Evolutionary conservation across 2,329 filamentous ascomycete species (phyloP).

Genomic region (Fonsecaea erecta): DNA sequence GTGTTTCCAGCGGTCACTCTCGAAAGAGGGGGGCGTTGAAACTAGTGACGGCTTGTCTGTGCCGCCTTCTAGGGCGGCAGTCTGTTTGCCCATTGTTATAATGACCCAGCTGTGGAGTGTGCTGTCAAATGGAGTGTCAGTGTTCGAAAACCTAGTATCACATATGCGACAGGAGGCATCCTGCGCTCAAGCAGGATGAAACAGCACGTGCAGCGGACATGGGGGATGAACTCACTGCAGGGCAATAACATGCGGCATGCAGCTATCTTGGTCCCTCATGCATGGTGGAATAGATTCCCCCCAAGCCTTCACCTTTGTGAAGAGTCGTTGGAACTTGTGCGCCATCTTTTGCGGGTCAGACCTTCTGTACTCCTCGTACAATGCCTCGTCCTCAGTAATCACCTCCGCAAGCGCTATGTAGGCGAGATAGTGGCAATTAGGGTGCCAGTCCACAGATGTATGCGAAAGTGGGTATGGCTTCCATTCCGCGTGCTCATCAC

Average conservation of each 20-base stretch:
- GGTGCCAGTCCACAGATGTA: constrained; percentile 37
- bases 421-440: constrained; percentile 37
- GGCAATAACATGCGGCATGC: constrained; percentile 39
- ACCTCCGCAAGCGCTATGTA: constrained; percentile 33
- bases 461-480: constrained; percentile 37
- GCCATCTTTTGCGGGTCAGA: constrained; percentile 11
- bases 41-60: constrained; percentile 35
- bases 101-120: constrained; percentile 34
- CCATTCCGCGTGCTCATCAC: constrained; percentile 32
- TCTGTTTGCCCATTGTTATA: constrained; percentile 39
- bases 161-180: too few species aligned
- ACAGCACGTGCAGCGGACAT: background rate
- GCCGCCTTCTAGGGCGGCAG: constrained; percentile 22
- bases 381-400: constrained; percentile 23
- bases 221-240: constrained; percentile 38
- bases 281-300: constrained; percentile 38
- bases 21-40: constrained; percentile 20
- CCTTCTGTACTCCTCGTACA: constrained; percentile 23
- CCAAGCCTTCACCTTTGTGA: constrained; percentile 39
- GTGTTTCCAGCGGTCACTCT: constrained; percentile 31
- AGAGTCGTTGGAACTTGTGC: constrained; percentile 29
- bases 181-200: too few species aligned
- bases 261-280: constrained; percentile 33
- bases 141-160: background rate
- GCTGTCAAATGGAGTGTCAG: background rate